phyloP scores from a whole-genome alignment of 129 eudicot genomes.

The Pittosporum tobira region DNA sequence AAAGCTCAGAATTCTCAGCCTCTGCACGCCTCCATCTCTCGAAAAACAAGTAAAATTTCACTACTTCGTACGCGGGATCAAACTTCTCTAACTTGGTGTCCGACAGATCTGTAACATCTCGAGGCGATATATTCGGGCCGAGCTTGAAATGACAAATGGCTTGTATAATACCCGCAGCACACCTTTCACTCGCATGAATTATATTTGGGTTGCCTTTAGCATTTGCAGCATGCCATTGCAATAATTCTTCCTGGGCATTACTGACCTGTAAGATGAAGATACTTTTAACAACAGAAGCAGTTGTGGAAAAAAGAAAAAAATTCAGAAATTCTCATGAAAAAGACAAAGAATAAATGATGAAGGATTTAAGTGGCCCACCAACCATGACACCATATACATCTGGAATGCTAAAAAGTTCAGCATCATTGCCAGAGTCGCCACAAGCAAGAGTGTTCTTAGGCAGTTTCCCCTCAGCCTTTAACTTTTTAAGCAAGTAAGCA shows the following conservation, averaged over 20 bases:
- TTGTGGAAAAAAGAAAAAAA: no score
- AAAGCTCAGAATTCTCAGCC: slow-evolving; percentile 45
- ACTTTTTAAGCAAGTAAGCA: slow-evolving; percentile 71
- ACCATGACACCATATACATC: slow-evolving; percentile 97
- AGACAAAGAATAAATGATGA: neutral
- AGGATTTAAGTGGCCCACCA: slow-evolving; percentile 23
- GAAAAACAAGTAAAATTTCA: slow-evolving; percentile 62
- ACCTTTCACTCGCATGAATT: slow-evolving; percentile 89
- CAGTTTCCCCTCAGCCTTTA: slow-evolving; percentile 49
- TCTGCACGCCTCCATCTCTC: slow-evolving; percentile 94
- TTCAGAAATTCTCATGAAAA: no score
- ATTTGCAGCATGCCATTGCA: slow-evolving; percentile 87
- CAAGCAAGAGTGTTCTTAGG: slow-evolving; percentile 88
- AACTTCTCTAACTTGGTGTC: slow-evolving; percentile 56
- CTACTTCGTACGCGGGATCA: slow-evolving; percentile 88
- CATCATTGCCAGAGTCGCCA: slow-evolving; percentile 98
- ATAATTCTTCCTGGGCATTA: slow-evolving; percentile 96
- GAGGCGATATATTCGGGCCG: slow-evolving; percentile 69
- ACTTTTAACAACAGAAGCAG: neutral
- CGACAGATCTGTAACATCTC: slow-evolving; percentile 50
- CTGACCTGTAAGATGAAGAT: slow-evolving; percentile 49
- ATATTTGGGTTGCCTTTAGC: slow-evolving; percentile 83
- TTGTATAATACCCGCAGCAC: slow-evolving; percentile 92
- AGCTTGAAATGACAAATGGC: slow-evolving; percentile 82
- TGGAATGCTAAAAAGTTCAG: slow-evolving; percentile 90